Conservation (phyloP, 805 yeast genomes). For the Cyberlindnera petersonii region DNA sequence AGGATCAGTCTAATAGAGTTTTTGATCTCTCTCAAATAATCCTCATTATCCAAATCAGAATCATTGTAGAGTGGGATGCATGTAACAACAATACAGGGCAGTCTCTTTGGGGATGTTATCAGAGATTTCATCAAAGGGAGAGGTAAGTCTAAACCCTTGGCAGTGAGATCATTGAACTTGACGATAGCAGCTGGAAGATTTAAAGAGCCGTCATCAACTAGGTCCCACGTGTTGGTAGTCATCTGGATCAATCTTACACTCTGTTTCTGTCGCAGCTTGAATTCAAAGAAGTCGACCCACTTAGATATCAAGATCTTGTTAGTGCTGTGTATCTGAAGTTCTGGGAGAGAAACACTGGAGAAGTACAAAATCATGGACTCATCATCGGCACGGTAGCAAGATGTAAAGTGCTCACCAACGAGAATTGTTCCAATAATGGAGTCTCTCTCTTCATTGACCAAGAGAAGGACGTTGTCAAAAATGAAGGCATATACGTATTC, state of each 20-base stretch:
- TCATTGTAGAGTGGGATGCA: slow-evolving; percentile 39
- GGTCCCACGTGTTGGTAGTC: slow-evolving; percentile 48
- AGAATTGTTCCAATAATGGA: slow-evolving; percentile 40
- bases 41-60: slow-evolving; percentile 26
- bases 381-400: slow-evolving; percentile 26
- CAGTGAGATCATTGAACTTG: slow-evolving; percentile 34
- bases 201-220: slow-evolving; percentile 32
- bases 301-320: slow-evolving; percentile 34
- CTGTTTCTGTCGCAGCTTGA: slow-evolving; percentile 9
- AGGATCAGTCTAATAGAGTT: slow-evolving; percentile 28
- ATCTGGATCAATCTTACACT: slow-evolving; percentile 40
- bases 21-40: slow-evolving; percentile 29
- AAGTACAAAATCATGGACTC: slow-evolving; percentile 34
- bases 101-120: slow-evolving; percentile 37
- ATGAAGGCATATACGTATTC: slow-evolving; percentile 33
- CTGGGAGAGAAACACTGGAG: slow-evolving; percentile 41
- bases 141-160: slow-evolving; percentile 41
- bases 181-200: slow-evolving; percentile 38
- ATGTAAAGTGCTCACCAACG: slow-evolving; percentile 33
- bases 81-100: slow-evolving; percentile 40
- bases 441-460: slow-evolving; percentile 23
- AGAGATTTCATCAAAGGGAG: slow-evolving; percentile 34
- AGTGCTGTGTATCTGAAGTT: slow-evolving; percentile 34
- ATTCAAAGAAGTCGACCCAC: slow-evolving; percentile 36
- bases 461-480: slow-evolving; percentile 31